phyloP scores from a whole-genome alignment of 148 eudicot genomes.

The Vaccinium corymbosum region DNA sequence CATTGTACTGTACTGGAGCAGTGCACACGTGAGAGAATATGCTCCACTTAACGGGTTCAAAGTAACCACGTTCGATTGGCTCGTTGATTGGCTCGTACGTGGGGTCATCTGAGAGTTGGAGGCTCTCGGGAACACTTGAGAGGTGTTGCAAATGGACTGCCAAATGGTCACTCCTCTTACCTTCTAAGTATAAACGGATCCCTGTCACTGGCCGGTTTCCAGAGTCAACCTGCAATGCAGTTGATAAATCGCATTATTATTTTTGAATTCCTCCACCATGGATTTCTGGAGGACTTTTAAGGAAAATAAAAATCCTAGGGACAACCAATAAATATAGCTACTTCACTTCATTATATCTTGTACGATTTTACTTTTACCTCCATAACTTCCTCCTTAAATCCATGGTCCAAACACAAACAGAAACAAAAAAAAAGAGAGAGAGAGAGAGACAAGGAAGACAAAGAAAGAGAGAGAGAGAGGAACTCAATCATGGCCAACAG shows the following conservation, averaged over 20 bases:
- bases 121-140: constrained; percentile 66
- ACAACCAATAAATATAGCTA: background rate
- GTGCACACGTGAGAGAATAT: constrained; percentile 93
- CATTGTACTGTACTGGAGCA: constrained; percentile 61
- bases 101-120: constrained; percentile 60
- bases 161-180: constrained; percentile 71
- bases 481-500: background rate
- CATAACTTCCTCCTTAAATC: background rate
- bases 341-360: background rate
- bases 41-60: constrained; percentile 81
- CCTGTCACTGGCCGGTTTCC: constrained; percentile 88
- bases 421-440: background rate
- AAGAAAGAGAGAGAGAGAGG: too few species aligned
- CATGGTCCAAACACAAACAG: background rate
- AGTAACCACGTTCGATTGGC: constrained; percentile 48
- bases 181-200: constrained; percentile 82
- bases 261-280: background rate
- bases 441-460: background rate
- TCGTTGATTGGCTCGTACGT: constrained; percentile 39
- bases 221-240: constrained; percentile 55
- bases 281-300: too few species aligned
- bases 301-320: too few species aligned
- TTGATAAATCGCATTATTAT: background rate
- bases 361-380: background rate
- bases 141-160: constrained; percentile 94